Evolutionary conservation across 495 filamentous ascomycete species (phyloP).

Genomic region (Aspergillus mulundensis): DNA sequence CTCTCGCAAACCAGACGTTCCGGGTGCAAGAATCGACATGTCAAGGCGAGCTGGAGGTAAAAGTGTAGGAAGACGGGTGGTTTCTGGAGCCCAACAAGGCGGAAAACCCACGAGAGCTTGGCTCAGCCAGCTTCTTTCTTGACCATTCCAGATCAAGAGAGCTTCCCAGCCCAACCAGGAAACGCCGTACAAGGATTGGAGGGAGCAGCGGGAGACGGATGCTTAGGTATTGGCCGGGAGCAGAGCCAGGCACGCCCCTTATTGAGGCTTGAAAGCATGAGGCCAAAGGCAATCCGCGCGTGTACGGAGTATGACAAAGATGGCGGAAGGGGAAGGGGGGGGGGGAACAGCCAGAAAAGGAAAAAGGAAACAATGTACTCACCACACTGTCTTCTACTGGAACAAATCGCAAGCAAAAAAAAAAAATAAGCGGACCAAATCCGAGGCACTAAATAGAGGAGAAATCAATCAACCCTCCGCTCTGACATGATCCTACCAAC

Average conservation of each 20-base stretch:
- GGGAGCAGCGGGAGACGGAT: neutral
- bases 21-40: neutral
- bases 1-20: neutral
- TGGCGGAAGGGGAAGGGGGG: neutral
- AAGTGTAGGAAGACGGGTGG: neutral
- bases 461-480: conserved; percentile 1
- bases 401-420: neutral
- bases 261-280: neutral
- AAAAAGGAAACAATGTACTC: conserved; percentile 3
- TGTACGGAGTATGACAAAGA: neutral
- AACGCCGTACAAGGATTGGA: neutral
- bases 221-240: neutral
- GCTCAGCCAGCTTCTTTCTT: neutral
- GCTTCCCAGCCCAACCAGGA: neutral
- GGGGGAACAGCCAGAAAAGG: neutral
- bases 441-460: neutral
- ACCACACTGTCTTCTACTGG: conserved; percentile 8
- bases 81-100: neutral
- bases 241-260: neutral
- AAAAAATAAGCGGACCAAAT: neutral
- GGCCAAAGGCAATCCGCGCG: neutral
- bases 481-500: neutral
- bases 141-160: neutral
- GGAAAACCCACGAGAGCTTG: neutral
- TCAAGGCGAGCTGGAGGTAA: neutral